A percentile compares a stretch with the other conserved stretches of the same genome.
These are phyloP conservation scores for Pisolithus thermaeus DNA, from an alignment of 1,284 basidiomycete species.

Conservation along the genomic window DNA sequence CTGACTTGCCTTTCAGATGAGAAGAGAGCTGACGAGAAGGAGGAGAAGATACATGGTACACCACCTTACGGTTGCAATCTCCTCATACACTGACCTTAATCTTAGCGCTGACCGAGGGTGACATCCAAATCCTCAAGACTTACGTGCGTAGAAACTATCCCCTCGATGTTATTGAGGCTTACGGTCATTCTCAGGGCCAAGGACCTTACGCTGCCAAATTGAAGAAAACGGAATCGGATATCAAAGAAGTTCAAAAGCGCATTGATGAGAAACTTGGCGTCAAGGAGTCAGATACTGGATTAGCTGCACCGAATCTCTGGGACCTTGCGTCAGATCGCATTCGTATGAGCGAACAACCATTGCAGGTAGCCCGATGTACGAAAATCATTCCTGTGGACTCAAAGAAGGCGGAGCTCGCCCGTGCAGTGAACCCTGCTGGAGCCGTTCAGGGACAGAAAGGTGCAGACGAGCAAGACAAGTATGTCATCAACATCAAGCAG, in stretches of 20 bases:
- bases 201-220: constrained; percentile 91
- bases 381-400: constrained; percentile 91
- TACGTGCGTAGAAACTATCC: constrained; percentile 52
- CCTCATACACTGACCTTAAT: constrained; percentile 9
- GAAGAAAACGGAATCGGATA: constrained; percentile 88
- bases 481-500: constrained; percentile 99
- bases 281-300: constrained; percentile 97
- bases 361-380: constrained; percentile 97
- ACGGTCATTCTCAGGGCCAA: constrained; percentile 69
- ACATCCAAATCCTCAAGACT: constrained; percentile 99
- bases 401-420: constrained; percentile 65
- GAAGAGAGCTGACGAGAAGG: constrained; percentile 77
- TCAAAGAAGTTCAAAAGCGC: constrained; percentile 95
- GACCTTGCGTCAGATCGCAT: constrained; percentile 85
- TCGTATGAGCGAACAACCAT: constrained; percentile 88
- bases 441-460: constrained; percentile 82
- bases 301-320: constrained; percentile 96
- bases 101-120: constrained; percentile 91
- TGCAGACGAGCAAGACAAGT: constrained; percentile 96
- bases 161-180: not conserved
- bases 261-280: constrained; percentile 98
- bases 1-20: constrained; percentile 46
- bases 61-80: not conserved
- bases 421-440: constrained; percentile 65
- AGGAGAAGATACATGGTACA: constrained; percentile 88